Conservation (phyloP, 2,329 filamentous ascomycete species). For the Endothia cerciana region DNA sequence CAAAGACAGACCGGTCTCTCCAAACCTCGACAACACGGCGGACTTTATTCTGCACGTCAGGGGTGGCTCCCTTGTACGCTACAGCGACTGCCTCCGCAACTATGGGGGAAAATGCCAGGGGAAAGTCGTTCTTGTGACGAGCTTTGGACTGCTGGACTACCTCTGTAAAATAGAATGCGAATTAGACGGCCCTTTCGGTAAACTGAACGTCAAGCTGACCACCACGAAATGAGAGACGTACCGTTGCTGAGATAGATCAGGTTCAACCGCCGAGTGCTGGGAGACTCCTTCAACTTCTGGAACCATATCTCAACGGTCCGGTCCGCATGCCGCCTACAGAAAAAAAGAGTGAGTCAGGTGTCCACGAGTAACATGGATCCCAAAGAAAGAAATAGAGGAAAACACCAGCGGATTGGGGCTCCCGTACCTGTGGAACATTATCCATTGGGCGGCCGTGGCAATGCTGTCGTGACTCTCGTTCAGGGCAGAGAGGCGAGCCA, state of each 20-base stretch:
- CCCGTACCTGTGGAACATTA: slow-evolving; percentile 93
- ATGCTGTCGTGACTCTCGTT: slow-evolving; percentile 99
- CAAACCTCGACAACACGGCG: slow-evolving; percentile 92
- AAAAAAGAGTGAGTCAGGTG: slow-evolving; percentile 8
- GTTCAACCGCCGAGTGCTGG: slow-evolving; percentile 83
- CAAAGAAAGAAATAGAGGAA: background rate
- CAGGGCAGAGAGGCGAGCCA: slow-evolving; percentile 90
- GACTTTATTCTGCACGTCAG: slow-evolving; percentile 86
- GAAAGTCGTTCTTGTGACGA: slow-evolving; percentile 88
- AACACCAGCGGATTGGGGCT: background rate
- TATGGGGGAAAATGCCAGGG: slow-evolving; percentile 87
- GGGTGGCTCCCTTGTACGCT: slow-evolving; percentile 88
- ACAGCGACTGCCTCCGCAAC: slow-evolving; percentile 86
- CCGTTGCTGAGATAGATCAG: slow-evolving; percentile 95
- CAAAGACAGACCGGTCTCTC: slow-evolving; percentile 86
- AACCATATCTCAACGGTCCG: slow-evolving; percentile 92
- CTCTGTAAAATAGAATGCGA: slow-evolving; percentile 56
- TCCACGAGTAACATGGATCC: background rate
- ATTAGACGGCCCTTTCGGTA: background rate
- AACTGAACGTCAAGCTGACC: background rate
- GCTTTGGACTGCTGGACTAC: slow-evolving; percentile 96
- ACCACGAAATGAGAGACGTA: slow-evolving; percentile 46
- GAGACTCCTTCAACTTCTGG: slow-evolving; percentile 84
- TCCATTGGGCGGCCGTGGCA: slow-evolving; percentile 95
- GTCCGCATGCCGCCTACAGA: slow-evolving; percentile 80